These are phyloP conservation scores for Daldinia bambusicola DNA, from an alignment of 495 filamentous ascomycete species.

Conservation along the genomic window DNA sequence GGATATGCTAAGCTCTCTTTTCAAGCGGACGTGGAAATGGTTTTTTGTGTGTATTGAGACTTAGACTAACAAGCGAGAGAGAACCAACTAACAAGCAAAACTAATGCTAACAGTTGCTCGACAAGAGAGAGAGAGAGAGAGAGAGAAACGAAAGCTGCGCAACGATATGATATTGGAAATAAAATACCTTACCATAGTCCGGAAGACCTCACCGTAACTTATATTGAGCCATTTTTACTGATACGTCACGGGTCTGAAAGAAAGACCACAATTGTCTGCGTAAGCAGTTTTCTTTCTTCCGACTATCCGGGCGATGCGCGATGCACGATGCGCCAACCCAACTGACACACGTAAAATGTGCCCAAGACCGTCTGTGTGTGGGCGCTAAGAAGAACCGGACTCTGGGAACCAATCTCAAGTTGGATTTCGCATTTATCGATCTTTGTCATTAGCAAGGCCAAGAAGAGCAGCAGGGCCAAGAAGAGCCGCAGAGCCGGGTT, in stretches of 20 bases:
- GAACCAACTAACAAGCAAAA: conserved; percentile 6
- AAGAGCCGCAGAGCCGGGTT: conserved; percentile 33
- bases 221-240: conserved; percentile 37
- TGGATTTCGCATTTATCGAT: not conserved
- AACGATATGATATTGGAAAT: not conserved
- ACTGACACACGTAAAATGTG: not conserved
- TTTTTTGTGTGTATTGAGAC: not conserved
- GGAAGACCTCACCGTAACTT: conserved; percentile 16
- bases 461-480: conserved; percentile 21
- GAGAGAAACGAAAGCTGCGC: conserved; percentile 8
- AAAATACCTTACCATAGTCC: not conserved
- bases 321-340: conserved; percentile 28
- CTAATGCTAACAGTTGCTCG: not conserved
- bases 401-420: conserved; percentile 15
- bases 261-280: conserved; percentile 13
- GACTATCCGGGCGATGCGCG: conserved; percentile 37
- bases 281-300: conserved; percentile 23
- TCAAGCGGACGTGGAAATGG: not conserved
- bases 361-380: conserved; percentile 11
- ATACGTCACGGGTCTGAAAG: conserved; percentile 32
- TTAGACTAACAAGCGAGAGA: conserved; percentile 4
- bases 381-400: conserved; percentile 25
- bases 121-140: not conserved
- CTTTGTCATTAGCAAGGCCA: not conserved
- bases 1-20: not conserved